These are phyloP conservation scores for Immersiporthe knoxdaviesiana DNA, from an alignment of 2,329 filamentous ascomycete genomes.

Conservation along the genomic window DNA sequence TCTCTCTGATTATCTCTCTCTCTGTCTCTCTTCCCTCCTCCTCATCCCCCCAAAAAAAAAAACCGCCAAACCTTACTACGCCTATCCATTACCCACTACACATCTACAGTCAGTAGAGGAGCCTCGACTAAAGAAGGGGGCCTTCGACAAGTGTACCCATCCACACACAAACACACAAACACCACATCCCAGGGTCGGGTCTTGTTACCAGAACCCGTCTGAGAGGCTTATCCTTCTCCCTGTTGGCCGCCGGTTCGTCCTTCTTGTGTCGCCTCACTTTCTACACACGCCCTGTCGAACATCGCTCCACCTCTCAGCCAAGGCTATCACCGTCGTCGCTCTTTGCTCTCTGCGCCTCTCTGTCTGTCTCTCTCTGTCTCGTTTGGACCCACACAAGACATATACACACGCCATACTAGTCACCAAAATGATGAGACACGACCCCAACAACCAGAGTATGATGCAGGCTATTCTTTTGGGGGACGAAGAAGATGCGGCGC, in stretches of 20 bases:
- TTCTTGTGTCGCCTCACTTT: not conserved
- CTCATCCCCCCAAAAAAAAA: too few species aligned
- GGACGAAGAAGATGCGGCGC: not conserved
- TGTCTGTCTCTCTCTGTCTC: not conserved
- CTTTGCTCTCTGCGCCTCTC: not conserved
- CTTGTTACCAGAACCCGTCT: not conserved
- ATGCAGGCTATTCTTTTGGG: not conserved
- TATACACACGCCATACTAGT: not conserved
- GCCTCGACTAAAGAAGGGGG: not conserved
- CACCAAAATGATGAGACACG: conserved; percentile 21
- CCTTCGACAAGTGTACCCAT: not conserved
- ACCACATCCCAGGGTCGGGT: not conserved
- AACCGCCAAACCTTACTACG: not conserved
- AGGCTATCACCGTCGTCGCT: not conserved
- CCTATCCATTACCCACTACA: not conserved
- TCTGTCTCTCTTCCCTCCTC: not conserved
- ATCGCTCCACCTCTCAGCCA: not conserved
- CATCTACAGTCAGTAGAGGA: not conserved
- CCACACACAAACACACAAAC: too few species aligned
- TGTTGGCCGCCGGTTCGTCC: not conserved
- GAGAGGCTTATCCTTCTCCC: not conserved
- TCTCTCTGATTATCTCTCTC: not conserved
- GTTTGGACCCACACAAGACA: not conserved
- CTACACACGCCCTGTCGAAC: not conserved
- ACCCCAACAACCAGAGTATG: not conserved